Base-by-base conservation (phyloP, 1,284 basidiomycete species). In the Trichosporon sp. region DNA sequence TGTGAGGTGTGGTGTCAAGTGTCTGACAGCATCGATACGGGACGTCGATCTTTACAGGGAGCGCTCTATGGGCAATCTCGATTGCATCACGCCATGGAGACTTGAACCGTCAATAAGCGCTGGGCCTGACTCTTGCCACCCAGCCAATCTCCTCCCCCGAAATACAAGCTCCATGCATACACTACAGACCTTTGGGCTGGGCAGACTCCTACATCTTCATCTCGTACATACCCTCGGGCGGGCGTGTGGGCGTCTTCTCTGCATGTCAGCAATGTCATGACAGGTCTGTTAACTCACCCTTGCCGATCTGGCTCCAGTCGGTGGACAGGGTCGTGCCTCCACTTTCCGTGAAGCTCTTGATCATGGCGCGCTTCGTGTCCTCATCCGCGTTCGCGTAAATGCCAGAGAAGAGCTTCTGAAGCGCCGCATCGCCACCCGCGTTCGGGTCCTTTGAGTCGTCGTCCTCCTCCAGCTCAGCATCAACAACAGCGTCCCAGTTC, bases 281-380 rank as follows among this genome's bases (percentile, higher is more conserved):
- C 11, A 15, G 21, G 1, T 15, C 25, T 62, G 25, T 56, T 1
- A 65, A 71, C 77, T 74, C 71, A 32, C 78, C 86, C 84, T 91
- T 91, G 72, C 84, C 85, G 8, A 97, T 93, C 73, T 93, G 92
- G 4, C 88, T 88, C 95, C 95, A 98, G 81, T 97, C 93, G 0
- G 95, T 98, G 83, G 92, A 94, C 58, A 98, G 85, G 0, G 92
- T 90, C 8, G 95, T 98, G 2, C 95, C 93, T 7, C 92, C 92
- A 74, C 91, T 93, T 85, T 96, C 93, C 69, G 87, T 87, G 80
- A 92, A 97, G 79, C 92, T 94, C 87, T 98, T 98, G 89, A 97
- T 89, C 93, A 98, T 98, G 0, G 95, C 95, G 47, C 89, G 87
- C 76, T 86, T 88, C 3, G 93, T 93, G 77, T 97, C 92, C 0